These are phyloP conservation scores for Gossypium sturtianum DNA, from an alignment of 345 rosid species.

Conservation along the genomic window DNA sequence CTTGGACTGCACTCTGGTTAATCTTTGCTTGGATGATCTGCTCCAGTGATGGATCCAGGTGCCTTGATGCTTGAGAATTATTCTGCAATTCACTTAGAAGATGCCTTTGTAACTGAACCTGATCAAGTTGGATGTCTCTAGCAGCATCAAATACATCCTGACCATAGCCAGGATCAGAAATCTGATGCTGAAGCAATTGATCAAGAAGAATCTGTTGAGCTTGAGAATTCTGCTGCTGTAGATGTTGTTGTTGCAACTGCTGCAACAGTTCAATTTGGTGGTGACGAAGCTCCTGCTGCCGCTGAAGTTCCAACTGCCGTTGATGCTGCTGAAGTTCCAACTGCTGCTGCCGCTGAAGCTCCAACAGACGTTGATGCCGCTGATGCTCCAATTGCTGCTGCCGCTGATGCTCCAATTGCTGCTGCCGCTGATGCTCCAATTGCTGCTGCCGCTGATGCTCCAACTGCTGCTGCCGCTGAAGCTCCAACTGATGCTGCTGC, in stretches of 20 bases:
- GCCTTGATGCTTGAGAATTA: slow-evolving; percentile 22
- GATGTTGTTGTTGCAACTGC: slow-evolving; percentile 17
- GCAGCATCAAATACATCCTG: slow-evolving; percentile 21
- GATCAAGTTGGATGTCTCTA: slow-evolving; percentile 27
- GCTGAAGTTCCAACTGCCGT: slow-evolving; percentile 24
- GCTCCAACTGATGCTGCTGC: slow-evolving; percentile 8
- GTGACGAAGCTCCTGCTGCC: slow-evolving; percentile 14
- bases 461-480: slow-evolving; percentile 26
- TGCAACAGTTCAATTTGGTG: not conserved
- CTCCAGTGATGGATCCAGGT: slow-evolving; percentile 28
- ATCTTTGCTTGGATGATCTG: slow-evolving; percentile 35
- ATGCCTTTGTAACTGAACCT: slow-evolving; percentile 24
- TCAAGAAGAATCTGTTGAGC: slow-evolving; percentile 29
- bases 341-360: slow-evolving; percentile 1
- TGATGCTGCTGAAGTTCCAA: slow-evolving; percentile 23
- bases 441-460: slow-evolving; percentile 30
- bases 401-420: not conserved
- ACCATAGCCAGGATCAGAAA: slow-evolving; percentile 27
- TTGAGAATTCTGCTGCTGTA: slow-evolving; percentile 28
- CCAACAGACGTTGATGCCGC: slow-evolving; percentile 14
- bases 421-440: not conserved
- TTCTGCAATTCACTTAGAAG: slow-evolving; percentile 29
- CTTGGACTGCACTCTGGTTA: slow-evolving; percentile 21
- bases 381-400: not conserved
- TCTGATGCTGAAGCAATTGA: slow-evolving; percentile 29